Base-by-base conservation (phyloP, 2,329 filamentous ascomycete genomes). In the Pseudogymnoascus sp. region DNA sequence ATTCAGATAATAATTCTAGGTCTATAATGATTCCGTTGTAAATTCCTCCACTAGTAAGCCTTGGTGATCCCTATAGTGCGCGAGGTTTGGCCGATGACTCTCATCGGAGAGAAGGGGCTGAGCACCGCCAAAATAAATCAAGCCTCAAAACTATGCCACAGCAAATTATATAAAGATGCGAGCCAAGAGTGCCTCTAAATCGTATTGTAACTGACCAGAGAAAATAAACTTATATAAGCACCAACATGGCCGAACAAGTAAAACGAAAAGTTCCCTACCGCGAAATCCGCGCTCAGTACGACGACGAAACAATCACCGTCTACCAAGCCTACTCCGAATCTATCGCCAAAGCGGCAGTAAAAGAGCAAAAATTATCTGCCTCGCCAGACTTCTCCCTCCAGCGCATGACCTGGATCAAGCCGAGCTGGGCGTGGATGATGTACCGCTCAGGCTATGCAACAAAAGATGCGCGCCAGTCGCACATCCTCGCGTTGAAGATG, bases 371-470 rank as follows among this genome's bases (percentile, higher is more conserved):
- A 7, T 78, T 87, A 39, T 72, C 78, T 57, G 79, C 81, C 0
- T 82, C 80, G 0, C 74, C 80, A 2, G 71, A 76, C 6, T 86
- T 86, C 72, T 75, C 71, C 12, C 73, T 74, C n/a, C 71, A 71
- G 1, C 78, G 84, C 59, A 86, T 85, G 83, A 86, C 84, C 3
- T 86, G 84, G 84, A 79, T 86, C 65, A 86, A 86, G 67, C 83
- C 83, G 0, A 81, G 78, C 62, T 87, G 83, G 78, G 74, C 76
- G 54, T 87, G 84, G 84, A 84, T 86, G 79, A 79, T 85, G 71
- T 86, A 87, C 68, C 82, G 84, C 57, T 76, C 77, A 18, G 84
- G 83, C 14, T 87, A 85, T 73, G 81, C 80, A 0, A 78, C 75
- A 70, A 86, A 86, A 66, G 81, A 84, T 63, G 30, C 69, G 0